Evolutionary conservation across 1,284 basidiomycete species (phyloP), one percentile per base, ranked within the genome.

Genomic region (Golubevia pallescens): DNA sequence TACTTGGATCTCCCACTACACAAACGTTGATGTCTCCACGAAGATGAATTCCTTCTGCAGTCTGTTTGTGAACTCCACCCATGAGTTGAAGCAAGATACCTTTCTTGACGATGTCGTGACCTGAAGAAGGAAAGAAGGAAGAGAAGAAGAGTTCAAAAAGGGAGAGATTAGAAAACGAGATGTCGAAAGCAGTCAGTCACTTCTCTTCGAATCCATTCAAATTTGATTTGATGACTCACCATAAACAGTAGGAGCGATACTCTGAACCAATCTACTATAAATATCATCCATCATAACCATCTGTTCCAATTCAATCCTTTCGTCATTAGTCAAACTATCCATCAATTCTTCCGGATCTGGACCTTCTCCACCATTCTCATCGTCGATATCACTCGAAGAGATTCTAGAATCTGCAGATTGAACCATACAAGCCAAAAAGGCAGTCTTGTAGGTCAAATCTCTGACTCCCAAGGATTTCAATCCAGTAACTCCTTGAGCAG

Each of bases 91-190:
- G 75, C 32, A 85, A 65, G 62, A 85, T 77, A 7, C 82, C 82
- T 65, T 82, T 82, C 69, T 84, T 84, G 53, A 70, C 65, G 20
- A 70, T 70, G 6, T 70, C 68, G 55, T 70, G 95, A 0, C 95
- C 86, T 87, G 68, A 56, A 21, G 10, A 10, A 28, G 20, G 54
- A 56, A 28, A n/a, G 55, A n/a, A 16, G 13, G 42, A 16, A 48
- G 42, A 48, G 16, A 16, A 48, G 42, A 48, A 48, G 42, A 48
- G 16, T 10, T 48, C 42, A 13, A 48, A 13, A 48, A 48, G 42
- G 28, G 28, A 28, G 28, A 28, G 28, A 28, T 28, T 28, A 48
- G 42, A 48, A 48, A 16, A 10, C 42, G 13, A 48, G 8, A 13
- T 16, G 8, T 48, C 42, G 13, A 48, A 48, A 10, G 42, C 42